Base-by-base conservation (phyloP, 768 basidiomycete genomes). In the Lactarius quietus region DNA sequence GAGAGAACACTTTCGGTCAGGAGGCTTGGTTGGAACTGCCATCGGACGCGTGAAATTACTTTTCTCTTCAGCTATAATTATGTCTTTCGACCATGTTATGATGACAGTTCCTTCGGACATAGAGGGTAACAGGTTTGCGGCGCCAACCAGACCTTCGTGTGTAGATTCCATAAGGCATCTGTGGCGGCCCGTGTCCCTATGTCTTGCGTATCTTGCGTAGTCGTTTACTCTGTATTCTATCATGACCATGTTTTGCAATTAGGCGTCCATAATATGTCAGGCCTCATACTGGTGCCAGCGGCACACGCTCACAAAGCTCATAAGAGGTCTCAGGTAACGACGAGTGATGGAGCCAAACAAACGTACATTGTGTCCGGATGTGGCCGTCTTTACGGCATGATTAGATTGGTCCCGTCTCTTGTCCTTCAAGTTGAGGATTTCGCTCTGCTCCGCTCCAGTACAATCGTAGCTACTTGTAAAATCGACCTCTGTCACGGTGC, bases 1-100 rank as follows among this genome's bases (percentile, higher is more conserved):
- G 95, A 65, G 95, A 97, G 90, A 97, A 97, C 79, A 95, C 92
- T 39, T 97, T 97, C 72, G 93, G 95, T 57, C 63, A 57, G 62
- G 64, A 61, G 53, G 69, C 56, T 15, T 70, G 69, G 69, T 58
- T 63, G 54, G 69, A 70, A 35, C 23, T 70, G 51, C 59, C 67
- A 45, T 68, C 55, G 57, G 67, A 70, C 63, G 59, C 61, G 43
- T 70, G 67, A 70, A 57, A 45, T 53, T 57, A 23, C 62, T 14
- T 28, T 41, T 33, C 36, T 39, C 20, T 52, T 41, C 45, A 52
- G 58, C 48, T 63, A 64, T 66, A 66, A 66, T 66, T 66, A 66
- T 66, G 65, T 53, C 28, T n/a, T 62, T 53, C 56, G 53, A 41
- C 43, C 45, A 43, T 63, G 61, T 59, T 66, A 62, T 59, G 62